These are phyloP conservation scores for Metschnikowia similis DNA, from an alignment of 805 yeast species.

Conservation along the genomic window DNA sequence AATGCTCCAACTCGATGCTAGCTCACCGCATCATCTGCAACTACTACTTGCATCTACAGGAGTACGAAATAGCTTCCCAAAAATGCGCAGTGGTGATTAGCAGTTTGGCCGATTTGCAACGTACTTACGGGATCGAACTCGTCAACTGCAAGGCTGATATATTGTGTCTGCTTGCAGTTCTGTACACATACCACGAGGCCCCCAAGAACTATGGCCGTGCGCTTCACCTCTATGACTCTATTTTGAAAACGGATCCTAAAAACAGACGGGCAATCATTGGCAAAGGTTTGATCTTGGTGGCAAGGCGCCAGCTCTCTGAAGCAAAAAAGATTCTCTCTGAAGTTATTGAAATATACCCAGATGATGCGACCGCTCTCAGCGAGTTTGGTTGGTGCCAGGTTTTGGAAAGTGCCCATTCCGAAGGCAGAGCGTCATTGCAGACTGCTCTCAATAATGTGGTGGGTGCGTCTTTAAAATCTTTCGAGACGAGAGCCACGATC, in stretches of 20 bases:
- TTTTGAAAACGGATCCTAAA: constrained; percentile 38
- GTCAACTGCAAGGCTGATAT: constrained; percentile 53
- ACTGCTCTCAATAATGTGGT: constrained; percentile 38
- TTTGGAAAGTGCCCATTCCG: constrained; percentile 43
- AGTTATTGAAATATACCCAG: constrained; percentile 48
- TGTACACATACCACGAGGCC: constrained; percentile 81
- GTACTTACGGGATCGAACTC: constrained; percentile 45
- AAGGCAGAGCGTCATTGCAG: constrained; percentile 51
- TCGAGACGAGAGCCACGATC: constrained; percentile 54
- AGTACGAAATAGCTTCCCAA: constrained; percentile 59
- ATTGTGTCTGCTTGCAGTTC: constrained; percentile 62
- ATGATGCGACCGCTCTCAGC: constrained; percentile 53
- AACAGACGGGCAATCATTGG: constrained; percentile 71
- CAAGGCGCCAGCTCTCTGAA: constrained; percentile 50
- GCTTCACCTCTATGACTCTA: constrained; percentile 59
- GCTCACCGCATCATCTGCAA: constrained; percentile 63
- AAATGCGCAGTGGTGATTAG: constrained; percentile 58
- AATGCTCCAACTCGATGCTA: constrained; percentile 42
- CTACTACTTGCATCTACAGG: constrained; percentile 55
- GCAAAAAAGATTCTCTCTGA: constrained; percentile 52
- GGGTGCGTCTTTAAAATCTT: constrained; percentile 50
- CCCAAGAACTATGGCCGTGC: constrained; percentile 86
- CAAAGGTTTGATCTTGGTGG: constrained; percentile 71
- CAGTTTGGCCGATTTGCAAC: constrained; percentile 45
- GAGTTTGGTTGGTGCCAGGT: constrained; percentile 81